Conservation (phyloP, 1,139 yeast genomes). For the Zygoascus sp. region DNA sequence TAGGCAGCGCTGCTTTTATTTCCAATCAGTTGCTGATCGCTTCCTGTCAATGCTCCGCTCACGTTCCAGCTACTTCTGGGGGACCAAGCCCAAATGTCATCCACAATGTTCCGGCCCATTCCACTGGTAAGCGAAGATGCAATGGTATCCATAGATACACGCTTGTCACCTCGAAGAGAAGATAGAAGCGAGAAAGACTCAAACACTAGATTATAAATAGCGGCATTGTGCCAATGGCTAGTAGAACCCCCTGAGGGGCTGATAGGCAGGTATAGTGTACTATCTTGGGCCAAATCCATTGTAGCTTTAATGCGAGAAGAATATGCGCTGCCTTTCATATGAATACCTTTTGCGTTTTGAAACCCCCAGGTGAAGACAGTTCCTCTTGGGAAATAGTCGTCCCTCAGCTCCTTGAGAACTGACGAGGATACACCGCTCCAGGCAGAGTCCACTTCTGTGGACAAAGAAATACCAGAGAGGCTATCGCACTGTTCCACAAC, state of each 20-base stretch:
- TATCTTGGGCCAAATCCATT: slow-evolving; percentile 42
- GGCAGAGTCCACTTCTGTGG: slow-evolving; percentile 65
- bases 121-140: slow-evolving; percentile 24
- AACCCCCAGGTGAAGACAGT: slow-evolving; percentile 54
- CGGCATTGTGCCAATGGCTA: slow-evolving; percentile 31
- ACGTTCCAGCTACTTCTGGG: slow-evolving; percentile 5
- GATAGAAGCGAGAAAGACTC: slow-evolving; percentile 32
- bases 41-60: slow-evolving; percentile 2
- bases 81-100: slow-evolving; percentile 11
- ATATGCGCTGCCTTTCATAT: background rate
- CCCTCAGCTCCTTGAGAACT: slow-evolving; percentile 52
- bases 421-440: slow-evolving; percentile 79
- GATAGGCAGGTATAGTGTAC: slow-evolving; percentile 33
- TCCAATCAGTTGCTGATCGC: background rate
- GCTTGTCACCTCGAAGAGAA: slow-evolving; percentile 21
- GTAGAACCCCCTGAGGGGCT: slow-evolving; percentile 5
- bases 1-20: no score
- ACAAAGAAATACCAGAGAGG: slow-evolving; percentile 62
- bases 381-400: slow-evolving; percentile 66
- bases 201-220: slow-evolving; percentile 27
- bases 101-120: slow-evolving; percentile 26
- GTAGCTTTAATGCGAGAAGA: slow-evolving; percentile 46
- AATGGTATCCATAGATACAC: slow-evolving; percentile 28
- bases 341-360: background rate
- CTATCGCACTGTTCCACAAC: slow-evolving; percentile 74